These are phyloP conservation scores for Globisporangium perplexum DNA, from an alignment of 352 stramenopile species.

Conservation along the genomic window DNA sequence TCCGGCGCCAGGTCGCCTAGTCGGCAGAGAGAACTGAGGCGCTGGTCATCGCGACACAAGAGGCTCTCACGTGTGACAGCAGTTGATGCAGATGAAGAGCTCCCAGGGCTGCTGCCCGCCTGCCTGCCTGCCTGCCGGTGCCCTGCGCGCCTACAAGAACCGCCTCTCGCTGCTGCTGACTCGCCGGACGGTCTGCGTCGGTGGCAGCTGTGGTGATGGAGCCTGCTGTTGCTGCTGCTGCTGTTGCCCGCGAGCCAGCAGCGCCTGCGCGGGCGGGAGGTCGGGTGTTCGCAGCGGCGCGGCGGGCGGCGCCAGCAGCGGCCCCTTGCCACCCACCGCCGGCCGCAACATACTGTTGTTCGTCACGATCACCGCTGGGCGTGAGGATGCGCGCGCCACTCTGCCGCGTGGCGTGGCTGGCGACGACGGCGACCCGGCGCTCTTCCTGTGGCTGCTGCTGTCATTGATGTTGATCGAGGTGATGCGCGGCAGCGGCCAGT, in stretches of 20 bases:
- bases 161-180: not conserved
- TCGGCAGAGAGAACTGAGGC: not conserved
- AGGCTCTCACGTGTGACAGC: not conserved
- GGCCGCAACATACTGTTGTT: constrained; percentile 1
- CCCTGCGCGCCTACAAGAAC: not conserved
- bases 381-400: constrained; percentile 1
- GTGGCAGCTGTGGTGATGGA: too few species aligned
- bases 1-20: constrained; percentile 21
- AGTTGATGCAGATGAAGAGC: not conserved
- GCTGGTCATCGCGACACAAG: not conserved
- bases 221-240: not conserved
- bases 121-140: too few species aligned
- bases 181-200: not conserved
- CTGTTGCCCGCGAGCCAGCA: constrained; percentile 10
- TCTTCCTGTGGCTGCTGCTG: constrained; percentile 3
- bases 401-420: not conserved
- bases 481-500: constrained; percentile 28
- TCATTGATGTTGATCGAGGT: constrained; percentile 4
- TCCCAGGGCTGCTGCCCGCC: not conserved
- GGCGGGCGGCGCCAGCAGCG: constrained; percentile 6
- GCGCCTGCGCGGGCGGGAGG: constrained; percentile 11
- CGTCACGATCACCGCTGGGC: constrained; percentile 10
- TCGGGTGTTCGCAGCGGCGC: not conserved
- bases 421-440: not conserved
- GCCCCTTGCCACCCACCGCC: not conserved